A percentile compares a stretch with the other conserved stretches of the same genome.
These are phyloP conservation scores for Cercophora samala DNA, from an alignment of 495 filamentous ascomycete genomes.

Conservation along the genomic window DNA sequence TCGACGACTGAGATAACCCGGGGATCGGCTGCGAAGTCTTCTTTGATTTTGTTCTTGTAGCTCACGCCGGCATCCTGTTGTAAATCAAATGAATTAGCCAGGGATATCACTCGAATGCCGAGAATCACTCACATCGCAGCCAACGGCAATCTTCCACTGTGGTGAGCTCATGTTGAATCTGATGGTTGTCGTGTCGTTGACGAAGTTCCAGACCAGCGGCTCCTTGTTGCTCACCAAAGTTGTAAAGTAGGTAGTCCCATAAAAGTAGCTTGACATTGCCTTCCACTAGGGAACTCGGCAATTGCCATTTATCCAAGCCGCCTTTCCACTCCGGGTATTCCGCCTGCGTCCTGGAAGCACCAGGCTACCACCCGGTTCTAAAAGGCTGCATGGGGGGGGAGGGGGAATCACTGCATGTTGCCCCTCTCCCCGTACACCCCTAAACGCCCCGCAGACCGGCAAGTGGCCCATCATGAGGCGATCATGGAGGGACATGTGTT, in stretches of 20 bases:
- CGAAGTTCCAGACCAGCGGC: constrained; percentile 3
- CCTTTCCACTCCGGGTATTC: constrained; percentile 32
- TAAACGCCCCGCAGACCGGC: constrained; percentile 24
- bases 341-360: constrained; percentile 16
- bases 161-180: constrained; percentile 35
- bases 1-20: constrained; percentile 67
- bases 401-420: constrained; percentile 23
- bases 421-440: constrained; percentile 26
- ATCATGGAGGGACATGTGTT: constrained; percentile 10
- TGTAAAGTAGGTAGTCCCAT: constrained; percentile 12
- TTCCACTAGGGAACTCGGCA: constrained; percentile 6
- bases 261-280: constrained; percentile 22
- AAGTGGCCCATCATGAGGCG: constrained; percentile 23
- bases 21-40: constrained; percentile 62
- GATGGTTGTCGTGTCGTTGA: constrained; percentile 8
- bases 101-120: constrained; percentile 12
- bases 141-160: constrained; percentile 48
- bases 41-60: constrained; percentile 78
- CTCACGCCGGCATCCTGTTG: constrained; percentile 68
- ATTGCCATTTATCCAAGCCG: constrained; percentile 34
- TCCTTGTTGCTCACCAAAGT: constrained; percentile 16
- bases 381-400: constrained; percentile 12
- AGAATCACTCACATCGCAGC: constrained; percentile 43
- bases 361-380: constrained; percentile 18
- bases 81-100: constrained; percentile 18